Percentiles rank a stretch among this genome's conserved stretches.
phyloP scores from a whole-genome alignment of 2,329 filamentous ascomycete species.

The Alternaria ventricosa region DNA sequence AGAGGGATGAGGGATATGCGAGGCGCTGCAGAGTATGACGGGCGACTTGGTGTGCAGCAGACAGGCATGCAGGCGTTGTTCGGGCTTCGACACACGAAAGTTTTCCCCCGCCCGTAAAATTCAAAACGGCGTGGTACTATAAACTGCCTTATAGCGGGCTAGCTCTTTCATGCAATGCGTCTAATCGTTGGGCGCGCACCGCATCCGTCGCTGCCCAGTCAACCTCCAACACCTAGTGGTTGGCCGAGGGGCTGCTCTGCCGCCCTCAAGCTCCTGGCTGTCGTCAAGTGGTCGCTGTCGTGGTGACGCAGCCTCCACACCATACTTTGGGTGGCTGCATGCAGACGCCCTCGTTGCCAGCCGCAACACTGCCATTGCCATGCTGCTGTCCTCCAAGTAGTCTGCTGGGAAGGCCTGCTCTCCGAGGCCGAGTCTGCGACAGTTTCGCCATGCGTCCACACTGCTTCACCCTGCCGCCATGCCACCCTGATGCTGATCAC shows the following conservation, averaged over 20 bases:
- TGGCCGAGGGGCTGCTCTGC: constrained; percentile 9
- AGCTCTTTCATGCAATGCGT: constrained; percentile 32
- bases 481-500: constrained; percentile 12
- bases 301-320: constrained; percentile 18
- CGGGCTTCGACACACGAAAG: constrained; percentile 29
- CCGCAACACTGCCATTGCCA: not conserved
- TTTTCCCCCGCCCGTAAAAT: constrained; percentile 31
- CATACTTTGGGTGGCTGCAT: constrained; percentile 5
- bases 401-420: not conserved
- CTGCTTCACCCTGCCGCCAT: constrained; percentile 1
- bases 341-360: constrained; percentile 8
- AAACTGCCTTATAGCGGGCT: constrained; percentile 12
- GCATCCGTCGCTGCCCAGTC: constrained; percentile 18
- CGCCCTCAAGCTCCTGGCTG: not conserved
- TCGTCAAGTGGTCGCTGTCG: not conserved
- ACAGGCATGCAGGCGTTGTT: constrained; percentile 28
- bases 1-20: constrained; percentile 21
- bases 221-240: constrained; percentile 1
- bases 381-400: not conserved
- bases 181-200: constrained; percentile 33
- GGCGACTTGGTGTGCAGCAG: constrained; percentile 16
- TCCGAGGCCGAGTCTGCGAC: constrained; percentile 14
- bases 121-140: constrained; percentile 33
- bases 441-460: not conserved
- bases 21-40: constrained; percentile 20